These are phyloP conservation scores for Dactylellina sp. DNA, from an alignment of 2,329 filamentous ascomycete species.

Conservation along the genomic window DNA sequence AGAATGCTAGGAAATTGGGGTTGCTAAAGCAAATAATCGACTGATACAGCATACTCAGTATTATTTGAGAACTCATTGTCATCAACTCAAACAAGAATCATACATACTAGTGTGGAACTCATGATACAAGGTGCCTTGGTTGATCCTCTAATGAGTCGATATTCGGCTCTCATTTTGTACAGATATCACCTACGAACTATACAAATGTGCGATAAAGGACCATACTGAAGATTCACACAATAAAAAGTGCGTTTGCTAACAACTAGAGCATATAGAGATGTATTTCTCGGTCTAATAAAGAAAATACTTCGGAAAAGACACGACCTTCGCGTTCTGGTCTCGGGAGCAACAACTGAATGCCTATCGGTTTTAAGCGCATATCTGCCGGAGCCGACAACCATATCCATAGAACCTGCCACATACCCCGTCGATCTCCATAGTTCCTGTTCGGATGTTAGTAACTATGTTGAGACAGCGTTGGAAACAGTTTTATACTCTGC, in stretches of 20 bases:
- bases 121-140: slow-evolving; percentile 91
- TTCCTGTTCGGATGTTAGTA: slow-evolving; percentile 63
- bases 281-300: slow-evolving; percentile 88
- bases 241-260: background rate
- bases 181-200: slow-evolving; percentile 95
- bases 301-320: slow-evolving; percentile 84
- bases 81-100: slow-evolving; percentile 79
- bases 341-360: slow-evolving; percentile 73
- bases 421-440: slow-evolving; percentile 91
- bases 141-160: slow-evolving; percentile 88
- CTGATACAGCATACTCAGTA: slow-evolving; percentile 33
- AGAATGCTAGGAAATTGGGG: background rate
- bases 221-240: too few relatives aligned
- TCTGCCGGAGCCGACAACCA: slow-evolving; percentile 58
- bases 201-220: slow-evolving; percentile 25
- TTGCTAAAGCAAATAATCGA: background rate
- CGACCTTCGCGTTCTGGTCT: slow-evolving; percentile 88
- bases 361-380: slow-evolving; percentile 16
- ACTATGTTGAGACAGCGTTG: slow-evolving; percentile 24
- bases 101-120: slow-evolving; percentile 94
- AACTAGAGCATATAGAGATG: slow-evolving; percentile 75
- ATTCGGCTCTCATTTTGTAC: slow-evolving; percentile 97
- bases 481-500: background rate
- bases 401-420: slow-evolving; percentile 86
- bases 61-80: slow-evolving; percentile 89